These are phyloP conservation scores for Podospora fimiseda DNA, from an alignment of 495 filamentous ascomycete genomes.

Conservation along the genomic window DNA sequence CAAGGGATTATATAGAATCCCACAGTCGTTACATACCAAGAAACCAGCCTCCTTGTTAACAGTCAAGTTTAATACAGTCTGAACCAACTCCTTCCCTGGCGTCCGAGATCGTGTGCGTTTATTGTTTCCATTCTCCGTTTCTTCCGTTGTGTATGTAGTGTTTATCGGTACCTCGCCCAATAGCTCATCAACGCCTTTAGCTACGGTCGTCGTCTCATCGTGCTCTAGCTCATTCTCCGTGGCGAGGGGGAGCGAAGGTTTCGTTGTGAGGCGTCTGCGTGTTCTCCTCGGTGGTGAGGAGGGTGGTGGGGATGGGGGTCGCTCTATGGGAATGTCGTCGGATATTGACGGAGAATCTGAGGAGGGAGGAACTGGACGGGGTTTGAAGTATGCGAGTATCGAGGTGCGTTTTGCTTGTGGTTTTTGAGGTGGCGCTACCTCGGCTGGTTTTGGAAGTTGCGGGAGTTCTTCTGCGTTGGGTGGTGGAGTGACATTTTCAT, in stretches of 20 bases:
- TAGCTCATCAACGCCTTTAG: neutral
- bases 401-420: constrained; percentile 27
- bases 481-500: neutral
- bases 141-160: neutral
- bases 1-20: constrained; percentile 42
- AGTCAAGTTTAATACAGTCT: constrained; percentile 39
- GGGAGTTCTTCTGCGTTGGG: neutral
- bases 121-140: constrained; percentile 5
- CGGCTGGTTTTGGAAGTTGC: neutral
- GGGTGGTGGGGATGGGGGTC: neutral
- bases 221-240: neutral
- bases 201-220: neutral
- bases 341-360: constrained; percentile 3
- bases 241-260: neutral
- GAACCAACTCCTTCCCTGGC: constrained; percentile 28
- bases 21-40: constrained; percentile 39
- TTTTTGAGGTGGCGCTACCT: neutral
- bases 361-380: constrained; percentile 12
- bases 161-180: neutral
- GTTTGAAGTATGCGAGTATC: constrained; percentile 40
- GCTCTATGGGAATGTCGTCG: constrained; percentile 6
- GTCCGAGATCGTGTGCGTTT: constrained; percentile 8
- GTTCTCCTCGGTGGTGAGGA: constrained; percentile 1
- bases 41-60: constrained; percentile 32
- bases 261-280: neutral